A percentile compares a stretch with the other conserved stretches of the same genome.
These are phyloP conservation scores for Cystofilobasidium macerans DNA, from an alignment of 768 basidiomycete species.

Conservation along the genomic window DNA sequence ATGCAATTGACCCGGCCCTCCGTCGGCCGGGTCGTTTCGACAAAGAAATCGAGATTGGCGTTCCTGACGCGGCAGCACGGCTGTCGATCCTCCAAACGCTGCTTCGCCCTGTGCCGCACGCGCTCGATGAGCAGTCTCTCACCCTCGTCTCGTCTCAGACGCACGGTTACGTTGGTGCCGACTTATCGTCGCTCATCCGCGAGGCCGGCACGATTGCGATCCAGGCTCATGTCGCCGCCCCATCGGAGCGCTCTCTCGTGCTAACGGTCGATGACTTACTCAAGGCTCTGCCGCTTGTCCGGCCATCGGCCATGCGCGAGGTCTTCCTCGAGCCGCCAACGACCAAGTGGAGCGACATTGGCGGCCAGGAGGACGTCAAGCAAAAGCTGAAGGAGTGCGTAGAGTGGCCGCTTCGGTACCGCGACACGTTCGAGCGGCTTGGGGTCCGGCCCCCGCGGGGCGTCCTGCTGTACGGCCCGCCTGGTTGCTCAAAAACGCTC, in stretches of 20 bases:
- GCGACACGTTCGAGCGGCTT: constrained; percentile 71
- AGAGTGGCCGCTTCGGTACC: constrained; percentile 87
- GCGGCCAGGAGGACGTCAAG: constrained; percentile 70
- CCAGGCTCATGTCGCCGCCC: constrained; percentile 43
- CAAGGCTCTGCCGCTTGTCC: constrained; percentile 60
- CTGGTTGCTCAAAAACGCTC: constrained; percentile 94
- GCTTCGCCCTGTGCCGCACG: constrained; percentile 66
- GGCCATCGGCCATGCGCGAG: constrained; percentile 89
- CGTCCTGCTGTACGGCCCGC: constrained; percentile 83
- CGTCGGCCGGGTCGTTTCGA: constrained; percentile 84
- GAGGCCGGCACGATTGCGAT: constrained; percentile 87
- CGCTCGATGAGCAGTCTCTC: constrained; percentile 53
- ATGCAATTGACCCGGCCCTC: constrained; percentile 88
- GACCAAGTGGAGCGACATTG: constrained; percentile 75
- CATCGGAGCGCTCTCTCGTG: constrained; percentile 31
- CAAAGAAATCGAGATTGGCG: constrained; percentile 88
- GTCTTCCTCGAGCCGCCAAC: constrained; percentile 77
- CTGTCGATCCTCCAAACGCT: constrained; percentile 77
- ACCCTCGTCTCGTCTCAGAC: constrained; percentile 56
- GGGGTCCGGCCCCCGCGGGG: constrained; percentile 83
- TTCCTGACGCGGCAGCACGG: constrained; percentile 78
- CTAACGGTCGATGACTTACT: constrained; percentile 54
- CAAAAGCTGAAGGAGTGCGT: constrained; percentile 79
- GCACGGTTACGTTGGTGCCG: constrained; percentile 95
- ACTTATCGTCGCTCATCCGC: constrained; percentile 79